Percentiles rank a stretch among this genome's conserved stretches.
Conservation (phyloP, 2,329 filamentous ascomycete species). For the Scopulariopsis brevicaulis region DNA sequence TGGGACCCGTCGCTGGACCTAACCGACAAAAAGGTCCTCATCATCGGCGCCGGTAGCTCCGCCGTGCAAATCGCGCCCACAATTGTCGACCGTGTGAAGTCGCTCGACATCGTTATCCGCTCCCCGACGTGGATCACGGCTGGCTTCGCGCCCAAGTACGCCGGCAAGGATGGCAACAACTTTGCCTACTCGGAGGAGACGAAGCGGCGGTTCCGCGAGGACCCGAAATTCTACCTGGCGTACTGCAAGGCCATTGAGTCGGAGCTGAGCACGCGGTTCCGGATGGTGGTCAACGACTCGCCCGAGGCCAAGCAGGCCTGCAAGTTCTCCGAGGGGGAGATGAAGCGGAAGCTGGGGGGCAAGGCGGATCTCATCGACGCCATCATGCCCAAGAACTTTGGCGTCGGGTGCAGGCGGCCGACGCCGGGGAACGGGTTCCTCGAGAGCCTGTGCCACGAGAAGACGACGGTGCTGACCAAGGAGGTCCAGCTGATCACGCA, state of each 20-base stretch:
- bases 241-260: constrained; percentile 47
- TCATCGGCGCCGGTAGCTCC: constrained; percentile 52
- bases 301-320: constrained; percentile 31
- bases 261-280: constrained; percentile 46
- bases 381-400: constrained; percentile 39
- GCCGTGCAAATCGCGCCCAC: constrained; percentile 46
- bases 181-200: constrained; percentile 45
- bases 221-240: constrained; percentile 48
- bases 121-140: constrained; percentile 26
- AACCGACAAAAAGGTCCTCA: constrained; percentile 36
- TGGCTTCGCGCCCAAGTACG: constrained; percentile 46
- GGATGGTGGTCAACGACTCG: constrained; percentile 37
- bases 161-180: constrained; percentile 38
- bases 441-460: neutral
- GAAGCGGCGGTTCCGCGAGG: constrained; percentile 37
- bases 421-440: constrained; percentile 2
- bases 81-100: constrained; percentile 32
- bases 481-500: constrained; percentile 14
- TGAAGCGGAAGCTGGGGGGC: constrained; percentile 37
- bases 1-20: constrained; percentile 43
- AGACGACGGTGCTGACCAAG: constrained; percentile 6
- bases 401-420: neutral
- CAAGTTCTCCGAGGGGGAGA: constrained; percentile 36
- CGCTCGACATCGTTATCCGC: constrained; percentile 52
- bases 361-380: constrained; percentile 43